phyloP scores from a whole-genome alignment of 192 early-diverging fungal genomes.

The Chytriomyces sp. region DNA sequence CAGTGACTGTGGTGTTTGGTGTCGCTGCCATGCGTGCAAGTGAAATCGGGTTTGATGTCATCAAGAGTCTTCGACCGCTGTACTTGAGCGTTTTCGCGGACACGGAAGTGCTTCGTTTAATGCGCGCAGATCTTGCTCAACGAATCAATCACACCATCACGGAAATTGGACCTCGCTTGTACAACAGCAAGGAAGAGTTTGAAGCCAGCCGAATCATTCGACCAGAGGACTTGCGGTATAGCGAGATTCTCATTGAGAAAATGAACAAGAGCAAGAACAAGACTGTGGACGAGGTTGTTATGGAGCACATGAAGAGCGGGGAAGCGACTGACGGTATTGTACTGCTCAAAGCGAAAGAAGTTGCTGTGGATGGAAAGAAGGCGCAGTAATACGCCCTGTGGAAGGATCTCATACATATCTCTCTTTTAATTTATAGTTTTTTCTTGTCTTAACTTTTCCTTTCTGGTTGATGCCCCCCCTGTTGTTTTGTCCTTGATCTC shows the following conservation, averaged over 20 bases:
- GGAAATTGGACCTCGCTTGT: constrained; percentile 73
- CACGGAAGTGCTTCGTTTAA: constrained; percentile 67
- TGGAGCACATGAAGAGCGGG: too few species aligned
- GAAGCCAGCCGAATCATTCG: constrained; percentile 42
- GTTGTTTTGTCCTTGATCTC: too few species aligned
- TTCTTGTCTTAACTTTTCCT: too few species aligned
- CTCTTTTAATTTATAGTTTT: too few species aligned
- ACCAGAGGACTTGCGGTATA: constrained; percentile 26
- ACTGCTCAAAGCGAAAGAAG: too few species aligned
- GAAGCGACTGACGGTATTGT: too few species aligned
- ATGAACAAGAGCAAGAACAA: constrained; percentile 29
- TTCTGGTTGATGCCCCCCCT: too few species aligned
- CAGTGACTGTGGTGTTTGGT: constrained; percentile 60
- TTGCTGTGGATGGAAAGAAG: too few species aligned
- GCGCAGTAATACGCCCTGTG: too few species aligned
- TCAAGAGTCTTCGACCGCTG: constrained; percentile 81
- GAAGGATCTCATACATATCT: too few species aligned
- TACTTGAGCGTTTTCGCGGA: constrained; percentile 70
- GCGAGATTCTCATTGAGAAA: constrained; percentile 22
- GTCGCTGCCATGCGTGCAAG: constrained; percentile 44
- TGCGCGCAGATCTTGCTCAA: constrained; percentile 73
- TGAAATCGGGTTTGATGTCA: constrained; percentile 52
- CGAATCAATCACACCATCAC: constrained; percentile 83
- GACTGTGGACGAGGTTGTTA: not conserved
- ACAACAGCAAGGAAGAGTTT: constrained; percentile 44